phyloP scores from a whole-genome alignment of 805 yeast genomes.

The Komagataella mondaviorum region DNA sequence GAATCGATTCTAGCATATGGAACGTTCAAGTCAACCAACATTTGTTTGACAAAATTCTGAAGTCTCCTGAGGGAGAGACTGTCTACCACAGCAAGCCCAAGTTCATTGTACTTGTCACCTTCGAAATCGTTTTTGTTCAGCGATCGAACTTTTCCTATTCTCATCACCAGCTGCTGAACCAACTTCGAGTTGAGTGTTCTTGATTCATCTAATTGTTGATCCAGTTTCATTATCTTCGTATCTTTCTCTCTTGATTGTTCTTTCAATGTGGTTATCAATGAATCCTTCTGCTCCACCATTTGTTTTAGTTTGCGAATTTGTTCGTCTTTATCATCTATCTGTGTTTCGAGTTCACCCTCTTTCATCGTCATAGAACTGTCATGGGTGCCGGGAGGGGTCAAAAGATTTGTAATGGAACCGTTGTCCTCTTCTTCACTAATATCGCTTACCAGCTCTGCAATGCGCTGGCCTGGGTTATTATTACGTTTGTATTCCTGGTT shows the following conservation, averaged over 20 bases:
- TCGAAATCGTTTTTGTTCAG: background rate
- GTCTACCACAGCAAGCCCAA: slow-evolving; percentile 6
- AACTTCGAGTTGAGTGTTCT: background rate
- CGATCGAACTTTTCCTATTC: background rate
- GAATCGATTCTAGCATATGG: slow-evolving; percentile 4
- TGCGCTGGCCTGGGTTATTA: background rate
- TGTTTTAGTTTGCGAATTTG: background rate
- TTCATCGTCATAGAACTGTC: background rate
- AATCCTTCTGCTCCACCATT: background rate
- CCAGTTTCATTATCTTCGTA: too few species aligned
- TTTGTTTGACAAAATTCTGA: slow-evolving; percentile 10
- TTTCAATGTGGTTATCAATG: background rate
- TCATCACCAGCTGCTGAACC: background rate
- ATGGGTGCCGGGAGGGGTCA: background rate
- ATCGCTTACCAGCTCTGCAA: background rate
- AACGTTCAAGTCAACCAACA: slow-evolving; percentile 5
- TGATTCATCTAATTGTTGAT: background rate
- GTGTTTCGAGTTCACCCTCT: background rate
- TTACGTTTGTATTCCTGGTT: background rate
- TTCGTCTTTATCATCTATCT: background rate
- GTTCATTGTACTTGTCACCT: background rate
- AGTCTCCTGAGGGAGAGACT: slow-evolving; percentile 4
- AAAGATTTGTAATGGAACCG: background rate
- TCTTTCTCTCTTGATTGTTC: background rate
- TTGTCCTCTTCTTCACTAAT: background rate